phyloP scores from a whole-genome alignment of 1,139 yeast genomes.

The Scheffersomyces lignicola region DNA sequence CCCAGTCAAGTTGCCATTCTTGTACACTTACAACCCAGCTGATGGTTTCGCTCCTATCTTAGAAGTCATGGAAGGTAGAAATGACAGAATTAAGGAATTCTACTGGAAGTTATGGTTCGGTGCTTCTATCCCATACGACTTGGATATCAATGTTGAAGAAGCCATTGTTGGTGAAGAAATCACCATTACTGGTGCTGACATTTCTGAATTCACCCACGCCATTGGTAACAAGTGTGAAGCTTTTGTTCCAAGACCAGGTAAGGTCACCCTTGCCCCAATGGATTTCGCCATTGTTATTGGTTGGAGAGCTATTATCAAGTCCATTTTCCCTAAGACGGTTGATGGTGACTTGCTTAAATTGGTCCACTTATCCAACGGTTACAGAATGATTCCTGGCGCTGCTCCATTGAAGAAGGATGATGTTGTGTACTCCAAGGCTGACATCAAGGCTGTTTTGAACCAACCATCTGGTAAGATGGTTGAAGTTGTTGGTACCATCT shows the following conservation, averaged over 20 bases:
- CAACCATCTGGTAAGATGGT: slow-evolving; percentile 94
- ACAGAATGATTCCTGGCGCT: slow-evolving; percentile 91
- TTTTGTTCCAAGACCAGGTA: slow-evolving; percentile 85
- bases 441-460: slow-evolving; percentile 83
- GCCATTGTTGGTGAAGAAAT: slow-evolving; percentile 71
- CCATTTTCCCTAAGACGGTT: slow-evolving; percentile 92
- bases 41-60: slow-evolving; percentile 94
- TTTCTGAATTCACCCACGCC: slow-evolving; percentile 93
- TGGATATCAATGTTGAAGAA: slow-evolving; percentile 67
- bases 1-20: slow-evolving; percentile 74
- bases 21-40: slow-evolving; percentile 75
- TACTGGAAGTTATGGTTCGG: slow-evolving; percentile 99
- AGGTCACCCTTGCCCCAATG: slow-evolving; percentile 92
- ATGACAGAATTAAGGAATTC: slow-evolving; percentile 88
- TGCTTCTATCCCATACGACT: slow-evolving; percentile 52
- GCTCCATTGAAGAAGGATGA: slow-evolving; percentile 89
- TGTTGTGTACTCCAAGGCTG: slow-evolving; percentile 77
- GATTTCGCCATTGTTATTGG: slow-evolving; percentile 98
- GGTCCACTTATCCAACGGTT: slow-evolving; percentile 94
- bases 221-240: slow-evolving; percentile 97
- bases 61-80: slow-evolving; percentile 89
- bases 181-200: slow-evolving; percentile 71
- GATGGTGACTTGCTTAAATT: slow-evolving; percentile 94
- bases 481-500: slow-evolving; percentile 88
- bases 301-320: slow-evolving; percentile 96